Evolutionary conservation across 2,329 filamentous ascomycete genomes (phyloP).

Genomic region (Lecanoromycetidae sp.): DNA sequence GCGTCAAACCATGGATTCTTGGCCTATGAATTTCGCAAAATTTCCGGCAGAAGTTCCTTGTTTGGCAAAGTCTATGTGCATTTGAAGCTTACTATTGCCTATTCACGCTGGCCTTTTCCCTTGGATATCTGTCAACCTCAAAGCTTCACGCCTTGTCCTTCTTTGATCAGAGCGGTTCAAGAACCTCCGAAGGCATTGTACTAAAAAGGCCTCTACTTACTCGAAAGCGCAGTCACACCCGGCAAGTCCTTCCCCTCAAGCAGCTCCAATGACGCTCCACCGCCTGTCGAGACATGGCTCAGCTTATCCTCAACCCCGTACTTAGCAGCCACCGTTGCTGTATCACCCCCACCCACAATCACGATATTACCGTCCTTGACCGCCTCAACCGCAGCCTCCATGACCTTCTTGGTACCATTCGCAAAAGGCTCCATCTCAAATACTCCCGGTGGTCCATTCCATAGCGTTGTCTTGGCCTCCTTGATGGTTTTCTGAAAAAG

Average conservation of each 20-base stretch:
- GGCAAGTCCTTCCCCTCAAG: slow-evolving; percentile 97
- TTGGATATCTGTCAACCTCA: not conserved
- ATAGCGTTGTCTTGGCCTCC: slow-evolving; percentile 89
- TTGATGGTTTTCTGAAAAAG: slow-evolving; percentile 79
- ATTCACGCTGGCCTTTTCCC: not conserved
- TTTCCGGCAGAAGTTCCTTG: not conserved
- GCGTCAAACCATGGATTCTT: not conserved
- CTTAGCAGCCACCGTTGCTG: slow-evolving; percentile 93
- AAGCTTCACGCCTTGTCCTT: not conserved
- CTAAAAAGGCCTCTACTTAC: slow-evolving; percentile 33
- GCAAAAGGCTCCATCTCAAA: slow-evolving; percentile 97
- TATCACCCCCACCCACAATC: slow-evolving; percentile 97
- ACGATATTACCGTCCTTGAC: slow-evolving; percentile 81
- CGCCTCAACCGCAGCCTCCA: slow-evolving; percentile 76
- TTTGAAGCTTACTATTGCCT: not conserved
- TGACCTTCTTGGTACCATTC: slow-evolving; percentile 77
- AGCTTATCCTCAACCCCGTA: slow-evolving; percentile 93
- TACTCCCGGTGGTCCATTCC: slow-evolving; percentile 95
- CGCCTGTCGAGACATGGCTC: slow-evolving; percentile 94
- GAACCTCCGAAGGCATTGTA: not conserved
- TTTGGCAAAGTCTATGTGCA: not conserved
- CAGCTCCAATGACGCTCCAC: slow-evolving; percentile 88
- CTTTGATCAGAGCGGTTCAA: slow-evolving; percentile 20
- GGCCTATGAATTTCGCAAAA: not conserved
- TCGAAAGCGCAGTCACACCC: slow-evolving; percentile 82